Evolutionary conservation across 805 yeast genomes (phyloP), one percentile per base, ranked within the genome.

Genomic region (Starmera caribaea): DNA sequence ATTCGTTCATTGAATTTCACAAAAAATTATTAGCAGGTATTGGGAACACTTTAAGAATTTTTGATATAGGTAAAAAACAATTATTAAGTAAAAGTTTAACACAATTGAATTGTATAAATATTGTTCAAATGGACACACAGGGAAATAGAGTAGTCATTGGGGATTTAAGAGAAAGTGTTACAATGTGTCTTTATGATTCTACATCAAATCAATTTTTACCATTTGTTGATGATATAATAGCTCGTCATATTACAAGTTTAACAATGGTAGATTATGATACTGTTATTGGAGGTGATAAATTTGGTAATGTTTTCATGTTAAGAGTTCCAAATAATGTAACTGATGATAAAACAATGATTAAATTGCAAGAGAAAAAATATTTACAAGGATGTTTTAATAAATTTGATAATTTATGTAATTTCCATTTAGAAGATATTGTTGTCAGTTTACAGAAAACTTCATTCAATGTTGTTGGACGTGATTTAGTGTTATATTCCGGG

Each of bases 201-300:
- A 47, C 50, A 2, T 56, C 53, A 3, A 73, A 74, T 45, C 60
- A 53, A 16, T 83, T 90, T 49, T 52, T 75, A 8, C 73, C 81
- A 2, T 63, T 89, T 41, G 79, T 77, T 1, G 88, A 79, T 51
- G 97, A 92, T 58, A 57, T 69, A 1, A 60, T 80, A 31, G 68
- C 78, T 29, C 64, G 96, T 28, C 83, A 81, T 51, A 68, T 81
- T 4, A 81, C 94, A 0, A 49, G 77, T 3, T 48, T 81, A 34
- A 53, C 67, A 3, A 61, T 75, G 46, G 59, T 92, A 5, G 97
- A 92, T 55, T 73, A 76, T 45, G 77, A 76, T 41, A 87, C 96
- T 0, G 74, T 83, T 1, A 63, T 82, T 32, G 86, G 85, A 1
- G 96, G 96, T 12, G 97, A 92, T 55, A 80, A 79, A 52, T 87